Conservation (phyloP, 2,329 filamentous ascomycete genomes). For the Hymenoscyphus scutula region DNA sequence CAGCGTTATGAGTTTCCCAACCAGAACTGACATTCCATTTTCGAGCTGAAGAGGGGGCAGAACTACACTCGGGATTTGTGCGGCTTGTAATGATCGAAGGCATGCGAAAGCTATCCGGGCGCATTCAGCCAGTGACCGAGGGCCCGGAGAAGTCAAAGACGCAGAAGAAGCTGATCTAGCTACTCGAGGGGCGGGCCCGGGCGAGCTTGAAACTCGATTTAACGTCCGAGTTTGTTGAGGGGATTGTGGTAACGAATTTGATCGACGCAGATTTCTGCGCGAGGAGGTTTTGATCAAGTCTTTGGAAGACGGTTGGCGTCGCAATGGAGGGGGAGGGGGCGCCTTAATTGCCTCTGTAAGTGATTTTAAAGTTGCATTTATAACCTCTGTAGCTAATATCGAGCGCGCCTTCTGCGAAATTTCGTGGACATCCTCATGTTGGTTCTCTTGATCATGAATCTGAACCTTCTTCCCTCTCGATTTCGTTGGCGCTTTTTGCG, state of each 20-base stretch:
- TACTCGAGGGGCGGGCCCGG: conserved; percentile 48
- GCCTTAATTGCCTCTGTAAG: conserved; percentile 65
- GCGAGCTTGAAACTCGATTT: conserved; percentile 60
- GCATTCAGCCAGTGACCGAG: conserved; percentile 54
- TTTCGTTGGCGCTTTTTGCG: conserved; percentile 27
- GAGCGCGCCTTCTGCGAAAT: conserved; percentile 60
- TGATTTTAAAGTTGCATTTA: conserved; percentile 68
- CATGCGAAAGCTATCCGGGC: conserved; percentile 65
- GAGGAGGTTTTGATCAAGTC: conserved; percentile 40
- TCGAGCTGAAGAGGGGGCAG: conserved; percentile 68
- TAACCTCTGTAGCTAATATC: conserved; percentile 67
- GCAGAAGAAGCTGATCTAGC: conserved; percentile 40
- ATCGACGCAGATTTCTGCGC: conserved; percentile 49
- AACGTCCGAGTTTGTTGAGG: conserved; percentile 60
- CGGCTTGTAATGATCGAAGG: conserved; percentile 55
- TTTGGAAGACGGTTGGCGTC: conserved; percentile 31
- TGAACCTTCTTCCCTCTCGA: conserved; percentile 25
- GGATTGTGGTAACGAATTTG: conserved; percentile 56
- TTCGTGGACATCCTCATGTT: conserved; percentile 34
- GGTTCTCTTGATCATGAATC: conserved; percentile 36
- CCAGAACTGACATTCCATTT: conserved; percentile 67
- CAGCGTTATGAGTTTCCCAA: conserved; percentile 63
- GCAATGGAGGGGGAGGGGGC: conserved; percentile 19
- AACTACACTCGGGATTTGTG: conserved; percentile 48
- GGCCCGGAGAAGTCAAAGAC: conserved; percentile 32